phyloP scores from a whole-genome alignment of 192 early-diverging fungal genomes.

The Gaertneriomyces sp. region DNA sequence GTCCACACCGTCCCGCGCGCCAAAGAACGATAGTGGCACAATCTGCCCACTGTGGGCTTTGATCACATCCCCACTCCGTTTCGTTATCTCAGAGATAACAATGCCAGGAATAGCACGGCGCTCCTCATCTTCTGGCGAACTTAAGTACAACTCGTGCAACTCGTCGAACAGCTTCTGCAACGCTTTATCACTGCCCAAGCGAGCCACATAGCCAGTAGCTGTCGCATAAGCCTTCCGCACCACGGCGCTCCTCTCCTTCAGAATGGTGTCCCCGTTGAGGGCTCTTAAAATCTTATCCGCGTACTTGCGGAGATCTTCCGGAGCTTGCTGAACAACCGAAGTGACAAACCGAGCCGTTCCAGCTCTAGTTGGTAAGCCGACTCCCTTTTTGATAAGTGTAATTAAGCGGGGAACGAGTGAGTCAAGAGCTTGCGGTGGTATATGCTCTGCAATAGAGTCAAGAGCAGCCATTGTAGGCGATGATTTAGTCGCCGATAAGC shows the following conservation, averaged over 20 bases:
- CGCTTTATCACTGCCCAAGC: constrained; percentile 54
- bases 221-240: constrained; percentile 83
- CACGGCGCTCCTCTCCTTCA: constrained; percentile 74
- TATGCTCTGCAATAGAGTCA: constrained; percentile 70
- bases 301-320: constrained; percentile 61
- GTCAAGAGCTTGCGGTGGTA: constrained; percentile 67
- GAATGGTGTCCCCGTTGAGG: constrained; percentile 48
- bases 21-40: constrained; percentile 69
- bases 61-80: constrained; percentile 59
- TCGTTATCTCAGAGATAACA: constrained; percentile 61
- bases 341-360: constrained; percentile 85
- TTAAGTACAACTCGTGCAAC: constrained; percentile 72
- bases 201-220: constrained; percentile 72
- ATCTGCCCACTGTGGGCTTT: constrained; percentile 52
- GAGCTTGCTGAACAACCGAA: constrained; percentile 67
- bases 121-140: constrained; percentile 71
- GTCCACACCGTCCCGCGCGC: constrained; percentile 59
- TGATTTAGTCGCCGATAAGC: constrained; percentile 74
- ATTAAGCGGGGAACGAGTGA: constrained; percentile 66
- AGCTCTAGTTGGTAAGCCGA: constrained; percentile 88
- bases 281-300: constrained; percentile 74
- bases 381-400: constrained; percentile 71
- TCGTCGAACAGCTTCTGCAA: constrained; percentile 65
- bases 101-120: constrained; percentile 65
- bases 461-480: constrained; percentile 96